Evolutionary conservation across 441 rosid species (phyloP), one percentile per base, ranked within the genome.

Genomic region (Manihot esculenta): DNA sequence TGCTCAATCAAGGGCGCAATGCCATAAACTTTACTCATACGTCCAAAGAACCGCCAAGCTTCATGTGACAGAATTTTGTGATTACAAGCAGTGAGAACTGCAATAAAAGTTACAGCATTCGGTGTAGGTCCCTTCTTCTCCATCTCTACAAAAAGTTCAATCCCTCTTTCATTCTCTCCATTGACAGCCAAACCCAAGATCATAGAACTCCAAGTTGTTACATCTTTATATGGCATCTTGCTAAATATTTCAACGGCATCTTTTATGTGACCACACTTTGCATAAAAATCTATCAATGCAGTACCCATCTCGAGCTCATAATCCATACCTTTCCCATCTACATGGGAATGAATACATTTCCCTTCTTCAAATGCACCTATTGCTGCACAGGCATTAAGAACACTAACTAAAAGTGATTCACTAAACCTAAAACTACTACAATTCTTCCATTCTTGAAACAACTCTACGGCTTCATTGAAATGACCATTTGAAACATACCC

Each of bases 151-250:
- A 73, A 81, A 49, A 81, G 70, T 10, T 56, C 56, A 13, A 78
- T 64, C 5, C 74, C 84, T 51, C 21, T 41, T 18, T 49, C 63
- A 33, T 77, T 69, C 64, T 56, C 71, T 24, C 82, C 80, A 57
- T 78, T 76, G 35, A 69, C 49, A 24, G 79, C 79, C 73, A 79
- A 74, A 48, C 82, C 75, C 50, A 70, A 51, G 53, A 74, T 79
- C 79, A 74, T 74, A 42, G 75, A 72, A 72, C 79, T 79, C 82
- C 76, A 82, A 13, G 83, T 72, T 55, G 57, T 64, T 27, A 69
- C 77, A 66, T 82, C 81, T 77, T 71, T 82, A 69, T n/a, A 41
- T 1, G 41, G 72, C 81, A 79, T 68, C 59, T 38, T 76, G 54
- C 62, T 67, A 71, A 79, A 82, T 21, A 76, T 62, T 48, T 76